phyloP scores from a whole-genome alignment of 345 rosid genomes.

The Mercurialis annua region DNA sequence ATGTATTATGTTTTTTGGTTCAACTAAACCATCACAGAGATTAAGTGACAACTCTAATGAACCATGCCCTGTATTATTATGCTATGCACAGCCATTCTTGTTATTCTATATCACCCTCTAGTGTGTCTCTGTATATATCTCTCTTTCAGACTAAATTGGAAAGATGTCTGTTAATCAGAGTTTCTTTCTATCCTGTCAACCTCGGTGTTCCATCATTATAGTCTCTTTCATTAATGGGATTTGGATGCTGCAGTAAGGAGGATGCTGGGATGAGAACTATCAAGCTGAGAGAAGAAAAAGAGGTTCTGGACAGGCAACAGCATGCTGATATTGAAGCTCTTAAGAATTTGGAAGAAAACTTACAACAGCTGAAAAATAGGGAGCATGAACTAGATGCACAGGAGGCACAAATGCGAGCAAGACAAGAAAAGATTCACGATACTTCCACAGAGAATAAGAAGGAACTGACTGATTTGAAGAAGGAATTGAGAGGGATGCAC shows the following conservation, averaged over 20 bases:
- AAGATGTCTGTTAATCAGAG: background rate
- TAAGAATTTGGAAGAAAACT: slow-evolving; percentile 92
- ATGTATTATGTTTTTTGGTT: background rate
- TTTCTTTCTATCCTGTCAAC: background rate
- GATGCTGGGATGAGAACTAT: slow-evolving; percentile 92
- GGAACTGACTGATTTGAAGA: slow-evolving; percentile 53
- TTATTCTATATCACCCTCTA: background rate
- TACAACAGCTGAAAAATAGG: slow-evolving; percentile 77
- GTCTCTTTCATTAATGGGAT: slow-evolving; percentile 3
- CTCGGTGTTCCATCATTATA: background rate
- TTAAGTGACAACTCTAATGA: background rate
- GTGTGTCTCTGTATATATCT: too few relatives aligned
- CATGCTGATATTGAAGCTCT: slow-evolving; percentile 84
- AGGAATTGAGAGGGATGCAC: slow-evolving; percentile 68
- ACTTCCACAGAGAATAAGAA: slow-evolving; percentile 56
- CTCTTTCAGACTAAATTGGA: background rate
- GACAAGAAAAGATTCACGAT: slow-evolving; percentile 58
- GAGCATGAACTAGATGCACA: slow-evolving; percentile 70
- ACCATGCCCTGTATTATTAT: background rate
- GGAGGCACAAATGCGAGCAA: slow-evolving; percentile 66
- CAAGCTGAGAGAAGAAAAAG: slow-evolving; percentile 87
- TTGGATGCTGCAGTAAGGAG: slow-evolving; percentile 65
- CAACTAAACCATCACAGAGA: background rate
- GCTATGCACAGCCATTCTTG: background rate
- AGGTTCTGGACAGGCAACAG: slow-evolving; percentile 90